A percentile compares a stretch with the other conserved stretches of the same genome.
Conservation (phyloP, 2,329 filamentous ascomycete genomes). For the Lachnum nothofagi region DNA sequence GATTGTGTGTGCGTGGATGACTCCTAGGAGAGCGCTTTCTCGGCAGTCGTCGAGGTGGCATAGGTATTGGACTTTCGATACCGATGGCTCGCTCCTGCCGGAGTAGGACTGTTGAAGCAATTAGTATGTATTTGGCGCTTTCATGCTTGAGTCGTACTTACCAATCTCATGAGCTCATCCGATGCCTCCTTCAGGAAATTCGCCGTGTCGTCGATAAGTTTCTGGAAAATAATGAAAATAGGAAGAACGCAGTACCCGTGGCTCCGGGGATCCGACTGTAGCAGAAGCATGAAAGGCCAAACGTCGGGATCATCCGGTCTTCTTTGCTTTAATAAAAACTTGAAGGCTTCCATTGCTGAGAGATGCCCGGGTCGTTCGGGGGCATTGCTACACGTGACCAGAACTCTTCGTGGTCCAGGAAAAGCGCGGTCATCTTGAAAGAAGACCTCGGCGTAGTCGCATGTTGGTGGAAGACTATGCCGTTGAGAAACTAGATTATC, state of each 20-base stretch:
- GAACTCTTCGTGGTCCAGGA: constrained; percentile 8
- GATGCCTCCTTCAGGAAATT: constrained; percentile 8
- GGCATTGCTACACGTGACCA: constrained; percentile 8
- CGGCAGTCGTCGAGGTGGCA: constrained; percentile 10
- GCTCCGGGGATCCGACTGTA: constrained; percentile 6
- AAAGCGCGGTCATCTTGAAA: constrained; percentile 12
- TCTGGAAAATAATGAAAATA: constrained; percentile 9
- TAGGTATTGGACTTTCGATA: constrained; percentile 9
- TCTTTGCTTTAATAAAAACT: constrained; percentile 4
- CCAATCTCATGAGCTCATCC: constrained; percentile 13
- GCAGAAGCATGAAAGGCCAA: constrained; percentile 9
- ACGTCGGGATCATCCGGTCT: constrained; percentile 11
- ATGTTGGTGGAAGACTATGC: constrained; percentile 5
- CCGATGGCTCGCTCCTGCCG: constrained; percentile 3
- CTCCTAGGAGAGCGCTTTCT: constrained; percentile 2
- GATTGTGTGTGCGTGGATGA: constrained; percentile 5
- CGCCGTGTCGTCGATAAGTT: constrained; percentile 10
- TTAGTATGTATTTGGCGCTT: no score
- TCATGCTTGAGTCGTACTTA: no score
- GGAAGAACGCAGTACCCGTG: constrained; percentile 10
- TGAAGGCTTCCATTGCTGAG: constrained; percentile 2
- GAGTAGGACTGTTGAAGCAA: constrained; percentile 2
- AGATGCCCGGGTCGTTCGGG: background rate
- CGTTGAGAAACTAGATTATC: constrained; percentile 9
- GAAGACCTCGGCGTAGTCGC: constrained; percentile 12